phyloP scores from a whole-genome alignment of 768 basidiomycete genomes.

The Serendipita indica region DNA sequence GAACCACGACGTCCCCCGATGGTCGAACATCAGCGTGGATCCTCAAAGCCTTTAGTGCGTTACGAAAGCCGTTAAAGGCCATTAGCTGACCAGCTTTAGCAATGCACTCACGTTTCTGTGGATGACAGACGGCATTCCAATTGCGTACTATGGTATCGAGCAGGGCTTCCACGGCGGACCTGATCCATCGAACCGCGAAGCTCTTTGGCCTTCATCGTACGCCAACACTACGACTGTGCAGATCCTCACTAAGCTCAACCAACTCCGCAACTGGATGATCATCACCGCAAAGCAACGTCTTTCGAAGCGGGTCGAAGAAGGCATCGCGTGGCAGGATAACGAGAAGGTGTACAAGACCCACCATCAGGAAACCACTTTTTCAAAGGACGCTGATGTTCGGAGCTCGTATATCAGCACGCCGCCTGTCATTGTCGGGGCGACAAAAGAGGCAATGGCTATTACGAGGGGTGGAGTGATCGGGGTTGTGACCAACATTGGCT shows the following conservation, averaged over 20 bases:
- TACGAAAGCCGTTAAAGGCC: background rate
- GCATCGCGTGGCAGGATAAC: background rate
- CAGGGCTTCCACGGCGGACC: constrained; percentile 47
- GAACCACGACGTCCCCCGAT: constrained; percentile 64
- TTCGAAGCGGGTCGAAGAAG: background rate
- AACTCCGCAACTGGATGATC: constrained; percentile 23
- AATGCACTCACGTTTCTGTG: constrained; percentile 65
- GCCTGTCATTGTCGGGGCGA: constrained; percentile 16
- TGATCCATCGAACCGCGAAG: constrained; percentile 69
- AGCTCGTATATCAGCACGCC: constrained; percentile 23
- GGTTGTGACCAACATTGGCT: constrained; percentile 57
- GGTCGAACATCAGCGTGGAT: constrained; percentile 58
- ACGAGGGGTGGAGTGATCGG: constrained; percentile 49
- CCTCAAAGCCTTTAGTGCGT: constrained; percentile 53
- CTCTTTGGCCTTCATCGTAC: constrained; percentile 58
- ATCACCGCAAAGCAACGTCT: background rate
- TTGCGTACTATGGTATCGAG: constrained; percentile 73
- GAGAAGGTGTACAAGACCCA: background rate
- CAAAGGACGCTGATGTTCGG: background rate
- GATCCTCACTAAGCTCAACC: constrained; percentile 45
- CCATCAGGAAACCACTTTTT: background rate
- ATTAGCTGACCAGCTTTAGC: constrained; percentile 23
- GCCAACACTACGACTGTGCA: constrained; percentile 41
- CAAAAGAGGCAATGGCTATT: constrained; percentile 40
- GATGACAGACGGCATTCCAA: constrained; percentile 71